A percentile compares a stretch with the other conserved stretches of the same genome.
phyloP scores from a whole-genome alignment of 495 filamentous ascomycete genomes.

The Neurospora sp. region DNA sequence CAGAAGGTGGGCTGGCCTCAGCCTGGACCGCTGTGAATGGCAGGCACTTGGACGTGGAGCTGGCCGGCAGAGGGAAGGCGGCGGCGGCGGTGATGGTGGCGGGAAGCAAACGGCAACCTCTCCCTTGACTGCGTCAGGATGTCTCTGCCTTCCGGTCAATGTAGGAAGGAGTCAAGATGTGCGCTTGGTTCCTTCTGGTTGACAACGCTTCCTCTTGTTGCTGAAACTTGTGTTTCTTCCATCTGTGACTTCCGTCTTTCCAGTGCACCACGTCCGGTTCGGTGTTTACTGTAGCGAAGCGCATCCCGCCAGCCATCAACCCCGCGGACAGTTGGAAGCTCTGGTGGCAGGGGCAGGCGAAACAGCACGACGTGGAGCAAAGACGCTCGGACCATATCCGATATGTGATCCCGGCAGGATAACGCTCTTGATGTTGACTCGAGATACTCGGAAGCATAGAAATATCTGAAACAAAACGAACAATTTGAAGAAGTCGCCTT shows the following conservation, averaged over 20 bases:
- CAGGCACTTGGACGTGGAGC: background rate
- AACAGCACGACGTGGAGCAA: background rate
- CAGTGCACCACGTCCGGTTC: background rate
- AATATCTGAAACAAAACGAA: background rate
- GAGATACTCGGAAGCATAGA: background rate
- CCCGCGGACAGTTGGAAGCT: background rate
- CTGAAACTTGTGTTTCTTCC: background rate
- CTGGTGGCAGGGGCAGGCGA: background rate
- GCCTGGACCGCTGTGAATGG: background rate
- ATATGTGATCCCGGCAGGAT: background rate
- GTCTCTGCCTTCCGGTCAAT: background rate
- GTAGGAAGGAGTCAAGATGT: background rate
- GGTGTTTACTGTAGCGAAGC: background rate
- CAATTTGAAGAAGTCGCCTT: background rate
- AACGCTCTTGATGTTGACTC: background rate
- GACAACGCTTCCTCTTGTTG: background rate
- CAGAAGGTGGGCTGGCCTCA: background rate
- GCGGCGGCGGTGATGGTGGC: background rate
- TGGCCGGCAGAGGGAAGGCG: background rate
- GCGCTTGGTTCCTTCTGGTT: background rate
- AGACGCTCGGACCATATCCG: background rate
- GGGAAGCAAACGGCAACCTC: background rate
- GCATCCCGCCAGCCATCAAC: background rate
- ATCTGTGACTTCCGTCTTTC: background rate
- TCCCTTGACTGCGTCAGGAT: background rate